Percentiles rank a stretch among this genome's conserved stretches.
Conservation (phyloP, 306 rosid genomes). For the Rosa chinensis region DNA sequence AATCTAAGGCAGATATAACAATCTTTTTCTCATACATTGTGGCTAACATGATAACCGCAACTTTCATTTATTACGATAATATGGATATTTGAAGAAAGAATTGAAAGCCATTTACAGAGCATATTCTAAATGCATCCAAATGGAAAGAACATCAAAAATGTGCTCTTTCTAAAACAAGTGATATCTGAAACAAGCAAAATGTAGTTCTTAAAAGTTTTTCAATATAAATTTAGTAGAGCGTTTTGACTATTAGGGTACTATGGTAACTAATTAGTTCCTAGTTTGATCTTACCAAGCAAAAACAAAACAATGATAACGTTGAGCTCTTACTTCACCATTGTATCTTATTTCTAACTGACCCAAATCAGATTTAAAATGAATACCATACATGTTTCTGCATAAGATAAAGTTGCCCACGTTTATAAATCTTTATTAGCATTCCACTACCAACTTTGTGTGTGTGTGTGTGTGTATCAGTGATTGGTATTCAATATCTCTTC, state of each 20-base stretch:
- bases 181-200: neutral
- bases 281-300: neutral
- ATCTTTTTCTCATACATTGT: neutral
- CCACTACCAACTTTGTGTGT: neutral
- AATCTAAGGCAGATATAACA: slow-evolving; percentile 16
- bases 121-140: neutral
- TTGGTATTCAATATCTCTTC: no score
- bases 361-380: neutral
- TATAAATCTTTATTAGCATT: neutral
- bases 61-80: neutral
- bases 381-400: neutral
- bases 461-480: neutral
- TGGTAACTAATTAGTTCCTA: neutral
- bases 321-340: neutral
- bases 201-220: neutral
- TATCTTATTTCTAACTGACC: neutral
- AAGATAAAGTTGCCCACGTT: neutral
- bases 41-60: neutral
- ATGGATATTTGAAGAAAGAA: slow-evolving; percentile 12
- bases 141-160: neutral
- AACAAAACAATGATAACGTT: neutral
- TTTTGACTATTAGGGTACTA: neutral
- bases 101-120: neutral
- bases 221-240: neutral
- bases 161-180: neutral